Evolutionary conservation across 2,329 filamentous ascomycete genomes (phyloP).

Genomic region (Fusarium acutatum): DNA sequence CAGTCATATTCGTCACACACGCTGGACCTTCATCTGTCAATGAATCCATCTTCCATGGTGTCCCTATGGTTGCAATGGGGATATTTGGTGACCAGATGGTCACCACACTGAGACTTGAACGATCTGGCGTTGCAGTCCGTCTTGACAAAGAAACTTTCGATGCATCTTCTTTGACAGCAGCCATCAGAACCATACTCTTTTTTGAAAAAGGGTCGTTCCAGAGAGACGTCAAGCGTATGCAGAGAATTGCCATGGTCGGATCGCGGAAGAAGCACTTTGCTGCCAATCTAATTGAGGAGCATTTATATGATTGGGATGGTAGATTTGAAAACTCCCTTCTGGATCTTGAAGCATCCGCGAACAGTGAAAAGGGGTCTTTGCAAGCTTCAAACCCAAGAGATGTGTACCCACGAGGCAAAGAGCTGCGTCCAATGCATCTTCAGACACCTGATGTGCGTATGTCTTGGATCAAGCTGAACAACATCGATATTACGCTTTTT

Average conservation of each 20-base stretch:
- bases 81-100: conserved; percentile 3
- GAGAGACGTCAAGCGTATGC: background rate
- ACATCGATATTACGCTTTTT: background rate
- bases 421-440: background rate
- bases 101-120: background rate
- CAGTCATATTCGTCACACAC: background rate
- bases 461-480: conserved; percentile 4
- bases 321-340: background rate
- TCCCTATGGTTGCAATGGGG: background rate
- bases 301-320: background rate
- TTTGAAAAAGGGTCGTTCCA: background rate
- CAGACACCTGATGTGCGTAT: conserved; percentile 1
- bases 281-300: background rate
- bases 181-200: background rate
- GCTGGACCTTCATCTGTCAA: background rate
- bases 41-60: background rate
- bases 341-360: background rate
- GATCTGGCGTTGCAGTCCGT: background rate
- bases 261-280: background rate
- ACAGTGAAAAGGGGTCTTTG: accelerated
- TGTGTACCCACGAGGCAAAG: background rate
- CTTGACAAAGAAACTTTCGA: background rate
- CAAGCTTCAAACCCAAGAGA: background rate
- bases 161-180: background rate
- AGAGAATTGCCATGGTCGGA: background rate